Conservation (phyloP, 306 rosid species). For the Sindora glabra region DNA sequence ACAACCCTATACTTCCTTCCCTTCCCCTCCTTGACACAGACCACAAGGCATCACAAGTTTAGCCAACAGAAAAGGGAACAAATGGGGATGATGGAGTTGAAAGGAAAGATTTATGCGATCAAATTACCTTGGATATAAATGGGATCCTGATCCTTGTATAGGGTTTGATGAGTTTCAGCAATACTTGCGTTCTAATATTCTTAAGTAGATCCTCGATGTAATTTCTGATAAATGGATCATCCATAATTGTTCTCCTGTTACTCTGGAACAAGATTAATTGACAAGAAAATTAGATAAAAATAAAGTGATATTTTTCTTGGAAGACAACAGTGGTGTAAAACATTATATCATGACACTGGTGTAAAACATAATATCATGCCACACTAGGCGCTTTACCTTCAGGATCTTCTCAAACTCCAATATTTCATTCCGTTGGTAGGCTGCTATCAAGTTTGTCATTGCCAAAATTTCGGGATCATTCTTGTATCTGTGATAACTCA, state of each 20-base stretch:
- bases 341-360: neutral
- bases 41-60: too few species aligned
- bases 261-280: conserved; percentile 30
- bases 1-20: too few species aligned
- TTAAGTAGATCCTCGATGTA: conserved; percentile 94
- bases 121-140: conserved; percentile 80
- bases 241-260: conserved; percentile 94
- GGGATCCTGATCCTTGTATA: conserved; percentile 96
- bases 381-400: conserved; percentile 42
- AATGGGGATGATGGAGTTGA: neutral
- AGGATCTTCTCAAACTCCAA: conserved; percentile 94
- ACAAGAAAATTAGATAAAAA: conserved; percentile 12
- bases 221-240: conserved; percentile 89
- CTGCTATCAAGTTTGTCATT: conserved; percentile 96
- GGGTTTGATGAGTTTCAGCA: conserved; percentile 94
- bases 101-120: neutral
- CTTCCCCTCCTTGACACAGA: too few species aligned
- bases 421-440: conserved; percentile 93
- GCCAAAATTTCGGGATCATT: conserved; percentile 98
- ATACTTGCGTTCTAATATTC: conserved; percentile 95
- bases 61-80: neutral
- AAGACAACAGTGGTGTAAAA: too few species aligned
- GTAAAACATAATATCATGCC: neutral
- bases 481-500: conserved; percentile 68
- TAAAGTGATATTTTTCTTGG: too few species aligned